phyloP scores from a whole-genome alignment of 2,329 filamentous ascomycete species.

The Coniochaeta sp. region DNA sequence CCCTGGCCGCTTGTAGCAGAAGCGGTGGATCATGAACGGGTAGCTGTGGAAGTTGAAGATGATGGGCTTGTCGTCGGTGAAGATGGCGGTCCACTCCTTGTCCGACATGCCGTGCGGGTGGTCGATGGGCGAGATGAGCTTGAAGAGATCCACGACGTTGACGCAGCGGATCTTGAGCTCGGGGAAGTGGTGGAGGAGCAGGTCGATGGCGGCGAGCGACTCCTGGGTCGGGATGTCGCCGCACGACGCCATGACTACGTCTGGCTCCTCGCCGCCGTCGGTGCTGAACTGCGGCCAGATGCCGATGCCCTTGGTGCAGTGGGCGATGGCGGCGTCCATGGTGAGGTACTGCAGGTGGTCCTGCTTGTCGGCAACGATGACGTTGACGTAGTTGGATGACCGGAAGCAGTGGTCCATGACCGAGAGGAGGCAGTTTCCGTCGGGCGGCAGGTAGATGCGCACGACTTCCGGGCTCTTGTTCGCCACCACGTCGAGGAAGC shows the following conservation, averaged over 20 bases:
- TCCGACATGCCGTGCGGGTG: slow-evolving; percentile 68
- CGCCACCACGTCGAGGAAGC: slow-evolving; percentile 70
- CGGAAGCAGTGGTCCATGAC: slow-evolving; percentile 70
- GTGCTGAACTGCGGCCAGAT: slow-evolving; percentile 75
- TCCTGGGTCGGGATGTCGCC: slow-evolving; percentile 71
- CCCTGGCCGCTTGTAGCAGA: slow-evolving; percentile 69
- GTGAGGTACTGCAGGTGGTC: slow-evolving; percentile 68
- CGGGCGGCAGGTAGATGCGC: slow-evolving; percentile 72
- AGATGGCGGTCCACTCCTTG: slow-evolving; percentile 58
- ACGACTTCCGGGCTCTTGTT: slow-evolving; percentile 77
- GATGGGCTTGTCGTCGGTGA: slow-evolving; percentile 64
- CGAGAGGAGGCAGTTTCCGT: slow-evolving; percentile 70
- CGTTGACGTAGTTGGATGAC: slow-evolving; percentile 73
- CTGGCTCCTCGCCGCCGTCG: slow-evolving; percentile 59
- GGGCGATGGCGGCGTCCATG: slow-evolving; percentile 64
- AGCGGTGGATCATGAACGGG: slow-evolving; percentile 69
- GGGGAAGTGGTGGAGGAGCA: slow-evolving; percentile 64
- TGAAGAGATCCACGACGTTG: slow-evolving; percentile 76
- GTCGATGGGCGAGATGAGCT: slow-evolving; percentile 60
- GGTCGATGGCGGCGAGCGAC: slow-evolving; percentile 64
- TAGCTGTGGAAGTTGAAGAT: slow-evolving; percentile 85
- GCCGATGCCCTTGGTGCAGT: slow-evolving; percentile 72
- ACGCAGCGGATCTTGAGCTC: slow-evolving; percentile 70
- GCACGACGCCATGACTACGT: slow-evolving; percentile 68
- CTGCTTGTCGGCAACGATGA: slow-evolving; percentile 74